phyloP scores from a whole-genome alignment of 2,329 filamentous ascomycete genomes.

The Sporothrix pallida region DNA sequence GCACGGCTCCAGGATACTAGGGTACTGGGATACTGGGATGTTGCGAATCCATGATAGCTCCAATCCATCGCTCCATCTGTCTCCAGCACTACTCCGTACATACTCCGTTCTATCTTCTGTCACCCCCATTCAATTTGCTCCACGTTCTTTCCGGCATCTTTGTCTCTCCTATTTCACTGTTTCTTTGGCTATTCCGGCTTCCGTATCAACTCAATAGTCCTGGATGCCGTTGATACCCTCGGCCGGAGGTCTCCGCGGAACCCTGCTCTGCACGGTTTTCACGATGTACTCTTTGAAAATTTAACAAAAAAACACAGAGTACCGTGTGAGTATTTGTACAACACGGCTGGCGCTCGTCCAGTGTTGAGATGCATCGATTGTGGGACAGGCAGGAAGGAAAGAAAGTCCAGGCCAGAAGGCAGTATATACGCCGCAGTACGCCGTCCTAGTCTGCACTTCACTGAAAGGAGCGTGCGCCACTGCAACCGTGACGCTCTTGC shows the following conservation, averaged over 20 bases:
- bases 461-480: background rate
- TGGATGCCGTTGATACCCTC: background rate
- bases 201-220: too few species aligned
- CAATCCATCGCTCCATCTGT: too few species aligned
- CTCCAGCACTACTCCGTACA: too few species aligned
- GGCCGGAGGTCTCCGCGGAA: background rate
- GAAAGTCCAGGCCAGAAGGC: background rate
- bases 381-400: background rate
- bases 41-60: too few species aligned
- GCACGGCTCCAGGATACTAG: background rate
- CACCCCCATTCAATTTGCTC: too few species aligned
- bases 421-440: too few species aligned
- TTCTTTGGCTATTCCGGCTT: too few species aligned
- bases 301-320: background rate
- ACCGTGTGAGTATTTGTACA: background rate
- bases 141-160: too few species aligned
- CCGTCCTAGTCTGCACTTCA: background rate
- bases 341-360: constrained; percentile 1
- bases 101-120: too few species aligned
- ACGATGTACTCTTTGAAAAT: background rate
- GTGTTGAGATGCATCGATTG: background rate
- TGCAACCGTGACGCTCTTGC: background rate
- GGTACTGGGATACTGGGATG: too few species aligned
- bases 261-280: background rate
- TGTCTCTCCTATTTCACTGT: too few species aligned